These are phyloP conservation scores for Atalantia buxifolia DNA, from an alignment of 345 rosid genomes.

Conservation along the genomic window DNA sequence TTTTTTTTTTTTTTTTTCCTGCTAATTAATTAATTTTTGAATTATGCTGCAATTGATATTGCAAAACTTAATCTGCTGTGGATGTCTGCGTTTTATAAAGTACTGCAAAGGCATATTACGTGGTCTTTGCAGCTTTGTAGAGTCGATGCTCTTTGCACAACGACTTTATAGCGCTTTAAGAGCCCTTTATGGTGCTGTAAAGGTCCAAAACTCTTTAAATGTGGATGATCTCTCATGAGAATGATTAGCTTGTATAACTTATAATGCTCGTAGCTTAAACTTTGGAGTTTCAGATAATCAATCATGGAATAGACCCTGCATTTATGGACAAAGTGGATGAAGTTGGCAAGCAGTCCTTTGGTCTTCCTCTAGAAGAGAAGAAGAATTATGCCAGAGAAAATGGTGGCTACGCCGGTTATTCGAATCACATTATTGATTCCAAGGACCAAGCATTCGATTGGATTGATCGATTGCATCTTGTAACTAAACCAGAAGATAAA, in stretches of 20 bases:
- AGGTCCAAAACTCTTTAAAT: no score
- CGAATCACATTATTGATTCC: slow-evolving; percentile 56
- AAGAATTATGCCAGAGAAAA: slow-evolving; percentile 45
- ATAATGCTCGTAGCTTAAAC: background rate
- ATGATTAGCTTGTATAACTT: background rate
- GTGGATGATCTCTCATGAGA: no score
- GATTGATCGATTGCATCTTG: slow-evolving; percentile 56
- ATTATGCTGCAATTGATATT: no score
- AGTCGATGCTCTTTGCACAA: no score
- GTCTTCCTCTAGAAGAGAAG: slow-evolving; percentile 55
- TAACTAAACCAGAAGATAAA: slow-evolving; percentile 43
- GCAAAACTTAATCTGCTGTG: no score
- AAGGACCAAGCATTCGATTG: slow-evolving; percentile 71
- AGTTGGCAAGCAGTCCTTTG: slow-evolving; percentile 50
- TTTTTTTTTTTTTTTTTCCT: no score
- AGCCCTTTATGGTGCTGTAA: no score
- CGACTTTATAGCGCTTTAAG: no score
- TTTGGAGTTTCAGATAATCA: slow-evolving; percentile 41
- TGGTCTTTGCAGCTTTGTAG: no score
- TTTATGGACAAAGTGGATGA: slow-evolving; percentile 48
- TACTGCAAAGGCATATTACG: no score
- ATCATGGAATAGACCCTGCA: slow-evolving; percentile 54
- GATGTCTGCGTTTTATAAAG: no score
- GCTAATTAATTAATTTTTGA: no score
- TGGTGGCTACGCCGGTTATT: slow-evolving; percentile 59